Evolutionary conservation across 2,329 filamentous ascomycete species (phyloP).

Genomic region (Colletotrichum abscissum): DNA sequence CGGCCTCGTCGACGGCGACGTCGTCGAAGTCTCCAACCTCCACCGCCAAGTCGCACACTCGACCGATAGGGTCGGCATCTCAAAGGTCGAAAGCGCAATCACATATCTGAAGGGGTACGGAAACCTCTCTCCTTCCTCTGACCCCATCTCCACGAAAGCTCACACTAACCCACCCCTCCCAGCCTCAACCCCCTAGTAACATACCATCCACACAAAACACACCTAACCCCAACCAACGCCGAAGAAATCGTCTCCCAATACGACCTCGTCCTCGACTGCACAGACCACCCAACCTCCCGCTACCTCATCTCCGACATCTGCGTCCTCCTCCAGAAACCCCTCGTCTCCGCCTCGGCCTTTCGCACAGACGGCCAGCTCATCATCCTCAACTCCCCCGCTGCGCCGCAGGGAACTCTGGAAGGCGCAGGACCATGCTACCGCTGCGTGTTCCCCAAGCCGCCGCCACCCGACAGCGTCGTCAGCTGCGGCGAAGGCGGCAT

Average conservation of each 20-base stretch:
- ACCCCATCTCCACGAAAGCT: not conserved
- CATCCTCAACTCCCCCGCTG: slow-evolving; percentile 84
- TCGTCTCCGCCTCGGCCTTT: slow-evolving; percentile 91
- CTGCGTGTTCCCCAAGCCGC: slow-evolving; percentile 90
- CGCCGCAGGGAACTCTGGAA: slow-evolving; percentile 62
- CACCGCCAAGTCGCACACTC: slow-evolving; percentile 91
- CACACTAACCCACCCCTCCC: slow-evolving; percentile 12
- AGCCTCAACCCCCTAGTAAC: slow-evolving; percentile 79
- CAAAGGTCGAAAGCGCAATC: slow-evolving; percentile 84
- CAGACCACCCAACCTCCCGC: slow-evolving; percentile 89
- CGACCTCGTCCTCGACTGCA: slow-evolving; percentile 92
- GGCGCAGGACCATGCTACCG: slow-evolving; percentile 87
- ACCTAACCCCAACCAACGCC: slow-evolving; percentile 77
- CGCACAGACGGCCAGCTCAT: slow-evolving; percentile 91
- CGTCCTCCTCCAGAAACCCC: slow-evolving; percentile 79
- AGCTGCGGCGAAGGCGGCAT: slow-evolving; percentile 95
- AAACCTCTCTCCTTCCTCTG: no score
- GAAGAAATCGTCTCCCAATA: slow-evolving; percentile 74
- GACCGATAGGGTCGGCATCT: slow-evolving; percentile 75
- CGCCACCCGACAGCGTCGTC: slow-evolving; percentile 83
- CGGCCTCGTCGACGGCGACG: slow-evolving; percentile 88
- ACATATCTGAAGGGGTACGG: slow-evolving; percentile 66
- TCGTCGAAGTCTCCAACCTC: slow-evolving; percentile 89
- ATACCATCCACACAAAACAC: slow-evolving; percentile 71
- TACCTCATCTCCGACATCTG: slow-evolving; percentile 94